Evolutionary conservation across 306 rosid species (phyloP).

Genomic region (Cucumis sativus): DNA sequence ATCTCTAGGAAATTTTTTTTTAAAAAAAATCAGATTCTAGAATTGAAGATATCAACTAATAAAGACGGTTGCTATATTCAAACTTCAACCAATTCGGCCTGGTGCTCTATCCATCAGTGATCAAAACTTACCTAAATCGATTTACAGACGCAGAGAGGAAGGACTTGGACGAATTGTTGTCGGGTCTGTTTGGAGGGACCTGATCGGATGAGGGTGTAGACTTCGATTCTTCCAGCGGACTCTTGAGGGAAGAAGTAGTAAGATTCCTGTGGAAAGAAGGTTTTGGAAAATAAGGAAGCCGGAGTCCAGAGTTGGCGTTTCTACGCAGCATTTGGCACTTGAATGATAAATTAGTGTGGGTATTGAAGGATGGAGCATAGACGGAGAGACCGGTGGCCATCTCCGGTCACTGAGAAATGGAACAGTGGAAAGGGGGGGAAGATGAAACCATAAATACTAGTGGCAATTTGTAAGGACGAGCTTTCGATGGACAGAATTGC

Average conservation of each 20-base stretch:
- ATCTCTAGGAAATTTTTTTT: constrained; percentile 15
- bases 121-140: constrained; percentile 20
- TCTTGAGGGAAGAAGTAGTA: constrained; percentile 14
- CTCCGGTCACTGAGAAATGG: neutral
- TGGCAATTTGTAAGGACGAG: neutral
- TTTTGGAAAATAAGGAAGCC: constrained; percentile 12
- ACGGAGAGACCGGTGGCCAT: constrained; percentile 30
- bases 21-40: neutral
- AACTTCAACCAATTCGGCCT: neutral
- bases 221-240: constrained; percentile 18
- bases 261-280: constrained; percentile 13
- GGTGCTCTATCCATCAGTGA: neutral
- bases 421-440: neutral
- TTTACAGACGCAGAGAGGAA: constrained; percentile 1
- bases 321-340: constrained; percentile 14
- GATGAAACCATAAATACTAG: neutral
- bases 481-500: neutral
- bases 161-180: neutral
- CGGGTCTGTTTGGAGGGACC: neutral
- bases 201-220: neutral
- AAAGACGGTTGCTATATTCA: neutral
- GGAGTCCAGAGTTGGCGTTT: constrained; percentile 11
- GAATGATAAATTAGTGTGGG: constrained; percentile 5
- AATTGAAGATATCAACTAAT: neutral
- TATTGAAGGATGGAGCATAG: constrained; percentile 13